Evolutionary conservation across 768 basidiomycete genomes (phyloP), one percentile per base, ranked within the genome.

Genomic region (Leccinum longicurvipes): DNA sequence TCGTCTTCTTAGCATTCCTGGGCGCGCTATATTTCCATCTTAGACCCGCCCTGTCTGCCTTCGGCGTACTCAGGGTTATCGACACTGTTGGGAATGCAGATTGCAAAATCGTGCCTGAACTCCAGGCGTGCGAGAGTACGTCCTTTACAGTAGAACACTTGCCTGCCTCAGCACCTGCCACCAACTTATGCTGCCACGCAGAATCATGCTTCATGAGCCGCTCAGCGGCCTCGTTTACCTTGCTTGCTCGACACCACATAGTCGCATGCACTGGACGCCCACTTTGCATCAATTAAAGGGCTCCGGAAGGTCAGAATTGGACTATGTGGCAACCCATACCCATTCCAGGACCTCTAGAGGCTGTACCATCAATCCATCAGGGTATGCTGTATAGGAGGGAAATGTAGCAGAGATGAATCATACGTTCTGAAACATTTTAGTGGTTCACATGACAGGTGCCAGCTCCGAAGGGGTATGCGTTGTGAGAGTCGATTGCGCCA

Each of bases 111-210:
- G 71, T 86, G 17, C 76, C 79, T 6, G 76, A 79, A n/a, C 68
- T 87, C 19, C 71, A 82, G 56, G 87, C 85, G 23, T 89, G 87
- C 60, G 86, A 89, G 72, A 87, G 87, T 86, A 62, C 24, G 79
- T 46, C 50, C 24, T 39, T 17, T 25, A n/a, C n/a, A n/a, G n/a
- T n/a, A 31, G 28, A 47, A 27, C 27, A 10, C 19, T 15, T n/a
- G 25, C 28, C 55, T 15, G 42, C 21, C 31, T 19, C 23, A 9
- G 23, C 19, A 15, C n/a, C n/a, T 34, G 14, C 3, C 2, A 17
- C 25, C 36, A 23, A 17, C 51, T 71, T 34, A 72, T 66, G 25
- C 21, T 32, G 3, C 34, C 19, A 3, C 29, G 23, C 57, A 87
- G 85, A 87, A 65, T 81, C 27, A 76, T 84, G 4, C 70, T 86